Evolutionary conservation across 495 filamentous ascomycete species (phyloP).

Genomic region (Neurospora tetraspora): DNA sequence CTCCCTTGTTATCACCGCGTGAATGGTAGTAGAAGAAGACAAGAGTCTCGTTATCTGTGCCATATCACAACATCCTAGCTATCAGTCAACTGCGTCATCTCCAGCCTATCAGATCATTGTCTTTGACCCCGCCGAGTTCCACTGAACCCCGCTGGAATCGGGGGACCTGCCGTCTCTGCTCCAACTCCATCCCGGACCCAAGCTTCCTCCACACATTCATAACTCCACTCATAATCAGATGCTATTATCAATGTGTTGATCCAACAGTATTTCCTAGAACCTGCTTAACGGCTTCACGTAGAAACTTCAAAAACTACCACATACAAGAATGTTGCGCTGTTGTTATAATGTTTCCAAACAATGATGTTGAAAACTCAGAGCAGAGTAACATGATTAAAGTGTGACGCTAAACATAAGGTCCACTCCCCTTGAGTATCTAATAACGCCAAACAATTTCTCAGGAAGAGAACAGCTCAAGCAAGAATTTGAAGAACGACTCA

Average conservation of each 20-base stretch:
- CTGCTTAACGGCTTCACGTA: background rate
- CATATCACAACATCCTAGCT: background rate
- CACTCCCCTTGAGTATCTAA: background rate
- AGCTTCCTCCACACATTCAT: background rate
- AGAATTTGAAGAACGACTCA: background rate
- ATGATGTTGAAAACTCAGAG: background rate
- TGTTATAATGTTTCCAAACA: background rate
- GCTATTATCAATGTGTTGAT: background rate
- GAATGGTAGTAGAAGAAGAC: background rate
- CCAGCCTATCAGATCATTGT: background rate
- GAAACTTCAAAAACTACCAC: background rate
- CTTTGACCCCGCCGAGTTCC: background rate
- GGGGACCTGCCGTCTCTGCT: background rate
- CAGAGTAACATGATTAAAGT: background rate
- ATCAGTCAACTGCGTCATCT: background rate
- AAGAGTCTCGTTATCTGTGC: background rate
- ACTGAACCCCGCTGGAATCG: background rate
- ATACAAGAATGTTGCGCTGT: background rate
- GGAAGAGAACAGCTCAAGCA: background rate
- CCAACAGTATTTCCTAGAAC: background rate
- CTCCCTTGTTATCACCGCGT: background rate
- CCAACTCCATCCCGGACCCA: background rate
- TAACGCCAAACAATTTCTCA: background rate
- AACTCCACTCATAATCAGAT: background rate
- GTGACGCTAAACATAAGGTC: background rate